Percentiles rank a stretch among this genome's conserved stretches.
phyloP scores from a whole-genome alignment of 176 grass and related monocot genomes.

The Zizania latifolia region DNA sequence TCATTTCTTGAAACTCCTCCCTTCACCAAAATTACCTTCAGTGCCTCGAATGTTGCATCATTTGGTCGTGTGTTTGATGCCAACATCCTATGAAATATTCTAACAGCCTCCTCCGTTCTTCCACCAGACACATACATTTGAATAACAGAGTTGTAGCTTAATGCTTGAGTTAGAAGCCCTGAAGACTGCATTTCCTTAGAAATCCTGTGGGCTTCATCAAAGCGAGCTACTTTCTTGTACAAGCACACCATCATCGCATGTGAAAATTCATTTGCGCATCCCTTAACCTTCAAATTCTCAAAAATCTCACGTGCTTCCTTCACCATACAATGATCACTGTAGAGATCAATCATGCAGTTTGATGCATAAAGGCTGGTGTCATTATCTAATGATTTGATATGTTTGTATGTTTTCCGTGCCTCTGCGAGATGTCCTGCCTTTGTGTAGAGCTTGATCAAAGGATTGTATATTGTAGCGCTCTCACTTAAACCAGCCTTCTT shows the following conservation, averaged over 20 bases:
- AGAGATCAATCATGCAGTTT: constrained; percentile 90
- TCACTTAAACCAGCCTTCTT: constrained; percentile 57
- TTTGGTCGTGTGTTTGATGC: constrained; percentile 47
- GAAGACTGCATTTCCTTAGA: constrained; percentile 77
- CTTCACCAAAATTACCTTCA: constrained; percentile 56
- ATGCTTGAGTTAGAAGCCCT: constrained; percentile 49
- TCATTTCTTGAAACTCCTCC: constrained; percentile 41
- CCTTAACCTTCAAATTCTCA: constrained; percentile 56
- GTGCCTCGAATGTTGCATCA: constrained; percentile 70
- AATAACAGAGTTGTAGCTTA: constrained; percentile 66
- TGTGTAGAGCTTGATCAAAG: constrained; percentile 81
- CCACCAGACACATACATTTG: constrained; percentile 54
- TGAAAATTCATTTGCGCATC: constrained; percentile 87
- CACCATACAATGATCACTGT: constrained; percentile 76
- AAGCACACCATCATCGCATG: constrained; percentile 67
- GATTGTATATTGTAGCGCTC: constrained; percentile 61
- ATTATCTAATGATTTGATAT: constrained; percentile 61
- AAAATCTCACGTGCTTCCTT: constrained; percentile 79
- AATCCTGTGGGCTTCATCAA: constrained; percentile 61
- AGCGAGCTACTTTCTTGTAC: constrained; percentile 66
- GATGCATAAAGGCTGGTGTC: constrained; percentile 63
- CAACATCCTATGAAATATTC: constrained; percentile 76
- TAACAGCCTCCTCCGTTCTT: constrained; percentile 51
- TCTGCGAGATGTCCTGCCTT: constrained; percentile 66
- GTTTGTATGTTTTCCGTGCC: constrained; percentile 57